Evolutionary conservation across 768 basidiomycete genomes (phyloP), one percentile per base, ranked within the genome.

Genomic region (Tubosaeta brunneosetosa): DNA sequence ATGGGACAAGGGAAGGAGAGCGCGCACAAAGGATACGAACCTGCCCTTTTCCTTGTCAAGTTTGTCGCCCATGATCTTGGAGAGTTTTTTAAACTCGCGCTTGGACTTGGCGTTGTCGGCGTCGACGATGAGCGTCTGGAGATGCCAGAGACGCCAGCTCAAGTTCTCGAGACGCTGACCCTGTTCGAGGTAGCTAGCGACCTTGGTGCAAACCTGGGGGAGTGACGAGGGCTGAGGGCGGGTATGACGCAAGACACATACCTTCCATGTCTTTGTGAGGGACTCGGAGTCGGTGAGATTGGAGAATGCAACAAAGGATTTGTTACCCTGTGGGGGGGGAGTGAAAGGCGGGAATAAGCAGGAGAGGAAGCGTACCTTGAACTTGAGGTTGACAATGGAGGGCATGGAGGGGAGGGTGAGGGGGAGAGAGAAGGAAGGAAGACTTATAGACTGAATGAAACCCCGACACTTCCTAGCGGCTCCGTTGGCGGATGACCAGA

Each of bases 231-330:
- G 43, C 48, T 44, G 41, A 37, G 22, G 52, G 13, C 6, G 43
- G 34, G 46, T 16, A 31, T 22, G 43, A 59, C 47, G 19, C 48
- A 49, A 2, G 42, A 67, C 71, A 67, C 71, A 50, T 4, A 88
- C 91, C 80, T 92, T 91, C 91, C 91, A 93, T 61, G 91, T 93
- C 77, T 84, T 88, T 47, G 91, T 89, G 68, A 93, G 75, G 52
- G 88, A 80, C 68, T 93, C 91, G 49, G 81, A 77, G 74, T 93
- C 91, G 74, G 80, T 74, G 72, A 93, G 81, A 74, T 91, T 90
- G 70, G 86, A 88, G 74, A 93, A 93, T 55, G 91, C 89, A 71
- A 92, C 88, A 70, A 93, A 93, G 68, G 91, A 92, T 77, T 92
- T 93, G 83, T 93, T 93, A 73, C 91, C 90, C 91, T 79, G n/a